These are phyloP conservation scores for Acephala macrosclerotiorum DNA, from an alignment of 2,329 filamentous ascomycete species.

Conservation along the genomic window DNA sequence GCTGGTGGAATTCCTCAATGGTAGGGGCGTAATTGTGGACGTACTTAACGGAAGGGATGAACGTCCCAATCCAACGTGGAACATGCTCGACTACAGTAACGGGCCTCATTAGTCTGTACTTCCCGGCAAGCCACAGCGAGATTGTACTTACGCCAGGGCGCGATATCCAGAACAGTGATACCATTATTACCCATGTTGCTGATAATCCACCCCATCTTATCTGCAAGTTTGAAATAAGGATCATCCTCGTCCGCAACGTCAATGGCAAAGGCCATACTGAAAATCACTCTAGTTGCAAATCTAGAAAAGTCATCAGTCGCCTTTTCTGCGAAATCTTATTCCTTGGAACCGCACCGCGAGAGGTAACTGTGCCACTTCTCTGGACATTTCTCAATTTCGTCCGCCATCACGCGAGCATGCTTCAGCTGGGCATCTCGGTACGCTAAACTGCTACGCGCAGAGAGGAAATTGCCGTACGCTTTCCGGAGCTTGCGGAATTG, in stretches of 20 bases:
- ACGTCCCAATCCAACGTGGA: conserved; percentile 14
- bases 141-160: conserved; percentile 48
- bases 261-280: conserved; percentile 52
- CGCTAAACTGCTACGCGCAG: conserved; percentile 15
- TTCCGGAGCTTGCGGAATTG: conserved; percentile 51
- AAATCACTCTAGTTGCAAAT: conserved; percentile 49
- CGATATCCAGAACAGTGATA: conserved; percentile 55
- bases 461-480: conserved; percentile 33
- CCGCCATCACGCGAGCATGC: conserved; percentile 42
- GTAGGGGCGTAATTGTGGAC: conserved; percentile 37
- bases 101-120: neutral
- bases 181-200: conserved; percentile 45
- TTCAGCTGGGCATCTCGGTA: conserved; percentile 41
- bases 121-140: conserved; percentile 16
- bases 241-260: conserved; percentile 46
- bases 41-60: conserved; percentile 34
- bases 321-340: conserved; percentile 1
- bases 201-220: conserved; percentile 32
- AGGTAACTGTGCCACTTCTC: conserved; percentile 47
- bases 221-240: conserved; percentile 49
- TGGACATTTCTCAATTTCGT: conserved; percentile 43
- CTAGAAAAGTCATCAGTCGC: conserved; percentile 13
- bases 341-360: conserved; percentile 34
- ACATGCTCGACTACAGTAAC: conserved; percentile 26
- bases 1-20: conserved; percentile 50